phyloP scores from a whole-genome alignment of 1,284 basidiomycete genomes.

The Vanrija sp. region DNA sequence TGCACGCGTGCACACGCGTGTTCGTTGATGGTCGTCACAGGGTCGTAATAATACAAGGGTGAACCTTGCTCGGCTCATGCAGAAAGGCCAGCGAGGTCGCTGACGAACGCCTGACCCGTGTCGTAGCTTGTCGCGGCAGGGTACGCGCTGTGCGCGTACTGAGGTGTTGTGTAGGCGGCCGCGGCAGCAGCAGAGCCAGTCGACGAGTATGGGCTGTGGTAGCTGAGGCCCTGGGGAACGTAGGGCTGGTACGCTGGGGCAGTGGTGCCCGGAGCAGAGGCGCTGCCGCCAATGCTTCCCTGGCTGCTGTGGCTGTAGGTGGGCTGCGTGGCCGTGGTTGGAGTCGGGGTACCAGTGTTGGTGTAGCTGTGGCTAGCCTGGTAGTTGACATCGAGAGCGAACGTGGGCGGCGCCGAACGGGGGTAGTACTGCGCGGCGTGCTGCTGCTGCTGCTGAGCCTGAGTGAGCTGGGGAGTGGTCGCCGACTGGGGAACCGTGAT shows the following conservation, averaged over 20 bases:
- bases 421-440: not conserved
- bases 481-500: slow-evolving; percentile 3
- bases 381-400: too few species aligned
- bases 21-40: not conserved
- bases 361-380: too few species aligned
- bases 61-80: not conserved
- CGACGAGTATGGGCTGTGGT: not conserved
- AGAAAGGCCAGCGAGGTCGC: slow-evolving; percentile 12
- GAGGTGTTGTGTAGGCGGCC: too few species aligned
- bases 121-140: not conserved
- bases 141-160: too few species aligned
- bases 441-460: slow-evolving; percentile 5
- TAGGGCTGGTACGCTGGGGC: not conserved
- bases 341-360: not conserved
- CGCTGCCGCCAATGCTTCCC: not conserved
- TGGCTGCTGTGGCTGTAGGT: not conserved
- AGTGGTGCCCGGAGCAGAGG: too few species aligned
- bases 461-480: not conserved
- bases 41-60: not conserved
- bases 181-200: not conserved
- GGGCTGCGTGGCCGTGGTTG: not conserved
- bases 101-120: slow-evolving; percentile 8
- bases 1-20: too few species aligned
- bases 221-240: slow-evolving; percentile 6
- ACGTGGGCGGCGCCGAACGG: too few species aligned